Base-by-base conservation (phyloP, 2,329 filamentous ascomycete species). In the Fragosphaeria purpurea region DNA sequence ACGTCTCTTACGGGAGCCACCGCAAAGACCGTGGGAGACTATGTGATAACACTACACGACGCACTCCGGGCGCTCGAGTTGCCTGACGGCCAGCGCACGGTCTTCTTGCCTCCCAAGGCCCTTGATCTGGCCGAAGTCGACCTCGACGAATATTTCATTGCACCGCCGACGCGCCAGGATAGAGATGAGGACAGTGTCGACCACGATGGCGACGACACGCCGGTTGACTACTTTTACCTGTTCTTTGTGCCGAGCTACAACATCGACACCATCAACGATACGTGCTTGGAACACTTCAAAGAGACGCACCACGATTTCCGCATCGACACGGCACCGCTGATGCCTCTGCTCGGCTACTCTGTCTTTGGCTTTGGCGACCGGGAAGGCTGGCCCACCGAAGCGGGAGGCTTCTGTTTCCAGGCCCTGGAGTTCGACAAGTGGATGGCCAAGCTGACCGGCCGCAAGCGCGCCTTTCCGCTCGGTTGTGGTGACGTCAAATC, bases 231-330 rank as follows among this genome's bases (percentile, higher is more conserved):
- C 59, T 83, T 96, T 59, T 98, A 97, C 67, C 73, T 94, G 40
- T 75, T 97, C 50, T 70, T 97, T 39, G 67, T 96, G 4, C 93
- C 91, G 0, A 90, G 86, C 56, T 97, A 96, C 72, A 94, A 97
- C 62, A 95, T 96, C 61, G 91, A 96, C 61, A 91, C 87, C 7
- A 86, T 94, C 57, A 80, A 95, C 58, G 86, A 90, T 61, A 91
- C 81, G 12, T 90, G 97, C 64, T 72, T 97, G 31, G 82, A 88
- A 56, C 88, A 95, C 64, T 70, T 98, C 6, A 77, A 86, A 62
- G 91, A 98, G 65, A 97, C 90, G 0, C 91, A 97, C 63, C 82
- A 97, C 68, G 93, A 98, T 66, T 97, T 97, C 72, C 82, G 91
- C 52, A 94, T 98, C 57, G 90, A 97, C 60, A 95, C 89, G 0